Base-by-base conservation (phyloP, 1,139 yeast genomes). In the Diutina pseudorugosa region DNA sequence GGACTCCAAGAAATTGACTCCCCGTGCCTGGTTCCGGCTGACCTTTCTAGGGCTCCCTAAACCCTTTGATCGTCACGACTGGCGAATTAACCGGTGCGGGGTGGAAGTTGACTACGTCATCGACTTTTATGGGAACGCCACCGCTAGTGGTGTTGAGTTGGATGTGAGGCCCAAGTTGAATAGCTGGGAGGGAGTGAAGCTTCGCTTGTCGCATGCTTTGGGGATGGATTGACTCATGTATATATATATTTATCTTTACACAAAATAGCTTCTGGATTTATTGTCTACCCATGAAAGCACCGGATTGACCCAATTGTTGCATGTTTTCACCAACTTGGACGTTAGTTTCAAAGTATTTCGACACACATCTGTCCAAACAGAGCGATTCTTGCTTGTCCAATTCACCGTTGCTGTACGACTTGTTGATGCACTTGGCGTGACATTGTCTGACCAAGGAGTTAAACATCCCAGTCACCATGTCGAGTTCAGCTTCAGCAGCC, bases 391-490 rank as follows among this genome's bases (percentile, higher is more conserved):
- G 83, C 75, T 88, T 89, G 71, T 78, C 79, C 59, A 93, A 76
- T 40, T 85, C 94, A 53, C 93, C 86, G 55, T 88, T 94, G 55
- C 69, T 65, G 73, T 91, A 91, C 21, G 67, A 56, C 59, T 70
- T 72, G 63, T 72, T 73, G 66, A 93, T 86, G 73, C 99, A 93
- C 73, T 93, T 93, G 62, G 75, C 70, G 69, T 93, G 95, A 70
- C 99, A 93, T 62, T 90, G 86, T 61, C 84, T 90, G 41, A 79
- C 82, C 59, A 79, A 72, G 62, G 85, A 82, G 79, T 91, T 91
- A 81, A 91, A 91, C 97, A 91, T 90, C 60, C 94, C 96, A 33
- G 97, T 90, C 61, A 91, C 96, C 84, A 91, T 85, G 66, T 91
- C 98, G 60, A 91, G 79, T 70, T 91, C 98, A 53, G 98, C 97